Conservation (phyloP, 495 filamentous ascomycete species). For the Penicillium alfredii region DNA sequence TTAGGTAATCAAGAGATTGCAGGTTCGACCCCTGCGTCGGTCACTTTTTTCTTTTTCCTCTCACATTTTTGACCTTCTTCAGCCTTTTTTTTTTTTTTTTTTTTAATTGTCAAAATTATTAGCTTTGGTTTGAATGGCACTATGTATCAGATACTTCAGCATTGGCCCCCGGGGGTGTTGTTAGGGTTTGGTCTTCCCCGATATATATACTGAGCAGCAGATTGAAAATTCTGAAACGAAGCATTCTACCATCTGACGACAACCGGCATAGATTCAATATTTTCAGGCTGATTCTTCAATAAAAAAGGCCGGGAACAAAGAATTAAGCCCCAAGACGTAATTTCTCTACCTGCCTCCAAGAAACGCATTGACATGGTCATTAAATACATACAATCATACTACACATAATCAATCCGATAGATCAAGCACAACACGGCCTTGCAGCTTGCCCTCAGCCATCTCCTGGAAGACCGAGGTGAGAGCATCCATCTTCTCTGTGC, state of each 20-base stretch:
- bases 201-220: background rate
- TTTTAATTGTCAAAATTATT: too few species aligned
- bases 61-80: conserved; percentile 1
- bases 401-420: conserved; percentile 26
- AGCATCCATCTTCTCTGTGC: conserved; percentile 54
- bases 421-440: conserved; percentile 56
- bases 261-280: too few species aligned
- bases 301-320: too few species aligned
- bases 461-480: conserved; percentile 56
- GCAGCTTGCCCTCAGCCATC: conserved; percentile 51
- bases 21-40: conserved; percentile 39
- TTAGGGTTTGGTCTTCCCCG: background rate
- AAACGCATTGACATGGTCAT: too few species aligned
- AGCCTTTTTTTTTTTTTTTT: too few species aligned
- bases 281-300: too few species aligned
- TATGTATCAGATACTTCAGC: too few species aligned
- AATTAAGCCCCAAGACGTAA: too few species aligned
- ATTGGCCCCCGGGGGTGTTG: too few species aligned
- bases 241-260: too few species aligned
- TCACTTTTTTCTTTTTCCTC: conserved; percentile 22
- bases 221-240: too few species aligned
- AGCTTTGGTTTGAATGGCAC: too few species aligned
- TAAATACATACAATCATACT: conserved; percentile 2
- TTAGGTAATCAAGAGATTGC: conserved; percentile 60
- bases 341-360: background rate